Evolutionary conservation across 2,329 filamentous ascomycete species (phyloP).

Genomic region (Chaetomiaceae sp.): DNA sequence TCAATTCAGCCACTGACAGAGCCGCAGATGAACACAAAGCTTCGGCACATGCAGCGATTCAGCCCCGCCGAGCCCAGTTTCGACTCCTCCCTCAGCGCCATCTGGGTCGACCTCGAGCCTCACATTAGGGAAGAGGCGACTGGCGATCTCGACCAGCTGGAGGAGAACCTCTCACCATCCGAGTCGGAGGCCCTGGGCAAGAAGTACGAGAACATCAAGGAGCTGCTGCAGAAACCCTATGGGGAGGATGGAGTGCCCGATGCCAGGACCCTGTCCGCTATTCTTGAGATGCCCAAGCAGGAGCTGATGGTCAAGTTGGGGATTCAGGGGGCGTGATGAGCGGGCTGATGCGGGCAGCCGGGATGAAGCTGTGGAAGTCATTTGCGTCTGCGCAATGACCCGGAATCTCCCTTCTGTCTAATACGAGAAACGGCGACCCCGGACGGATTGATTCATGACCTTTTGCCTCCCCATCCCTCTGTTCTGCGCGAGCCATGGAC

Average conservation of each 20-base stretch:
- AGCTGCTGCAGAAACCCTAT: conserved; percentile 25
- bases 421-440: too few relatives aligned
- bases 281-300: conserved; percentile 23
- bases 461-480: too few relatives aligned
- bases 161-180: conserved; percentile 18
- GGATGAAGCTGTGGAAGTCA: too few relatives aligned
- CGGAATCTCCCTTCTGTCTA: too few relatives aligned
- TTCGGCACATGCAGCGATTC: conserved; percentile 23
- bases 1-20: not conserved
- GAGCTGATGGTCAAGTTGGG: conserved; percentile 25
- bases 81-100: conserved; percentile 21
- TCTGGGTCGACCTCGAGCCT: conserved; percentile 27
- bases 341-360: too few relatives aligned
- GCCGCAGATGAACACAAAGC: conserved; percentile 24
- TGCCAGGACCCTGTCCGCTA: conserved; percentile 16
- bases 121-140: conserved; percentile 23
- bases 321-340: not conserved
- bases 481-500: too few relatives aligned
- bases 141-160: conserved; percentile 20
- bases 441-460: too few relatives aligned
- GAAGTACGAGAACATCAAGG: conserved; percentile 24
- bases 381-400: too few relatives aligned
- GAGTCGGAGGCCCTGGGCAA: conserved; percentile 21
- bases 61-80: conserved; percentile 22
- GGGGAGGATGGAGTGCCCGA: conserved; percentile 22